These are phyloP conservation scores for Cydonia oblonga DNA, from an alignment of 331 rosid species.

Conservation along the genomic window DNA sequence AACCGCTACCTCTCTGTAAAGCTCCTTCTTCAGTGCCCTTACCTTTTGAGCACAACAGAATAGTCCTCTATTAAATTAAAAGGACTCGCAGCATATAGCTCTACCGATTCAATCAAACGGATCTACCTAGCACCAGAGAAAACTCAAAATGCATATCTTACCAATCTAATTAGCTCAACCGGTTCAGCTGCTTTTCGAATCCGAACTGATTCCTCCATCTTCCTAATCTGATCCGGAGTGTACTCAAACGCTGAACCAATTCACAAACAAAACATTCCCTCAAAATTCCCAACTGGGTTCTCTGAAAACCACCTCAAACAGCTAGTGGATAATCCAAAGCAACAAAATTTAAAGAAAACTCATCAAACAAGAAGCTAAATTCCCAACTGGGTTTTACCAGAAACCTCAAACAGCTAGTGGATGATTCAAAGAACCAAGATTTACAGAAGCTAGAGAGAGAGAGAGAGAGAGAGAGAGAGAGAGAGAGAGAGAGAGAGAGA, in stretches of 20 bases:
- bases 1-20: conserved; percentile 32
- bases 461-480: neutral
- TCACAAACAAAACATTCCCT: neutral
- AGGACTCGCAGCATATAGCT: neutral
- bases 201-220: conserved; percentile 75
- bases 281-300: conserved; percentile 9
- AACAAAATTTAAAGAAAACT: neutral
- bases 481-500: too few species aligned
- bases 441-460: neutral
- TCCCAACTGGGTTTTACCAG: neutral
- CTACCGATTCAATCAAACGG: neutral
- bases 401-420: neutral
- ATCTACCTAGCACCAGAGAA: neutral
- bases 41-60: conserved; percentile 35
- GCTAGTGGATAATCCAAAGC: neutral
- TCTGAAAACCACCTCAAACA: neutral
- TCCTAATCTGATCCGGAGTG: conserved; percentile 78
- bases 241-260: conserved; percentile 40
- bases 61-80: neutral
- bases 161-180: conserved; percentile 64
- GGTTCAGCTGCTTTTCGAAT: conserved; percentile 66
- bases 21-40: conserved; percentile 46
- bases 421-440: neutral
- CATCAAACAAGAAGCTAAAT: neutral
- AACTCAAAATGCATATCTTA: conserved; percentile 23